Evolutionary conservation across 768 basidiomycete species (phyloP), one percentile per base, ranked within the genome.

Genomic region (Termitomyces sp.): DNA sequence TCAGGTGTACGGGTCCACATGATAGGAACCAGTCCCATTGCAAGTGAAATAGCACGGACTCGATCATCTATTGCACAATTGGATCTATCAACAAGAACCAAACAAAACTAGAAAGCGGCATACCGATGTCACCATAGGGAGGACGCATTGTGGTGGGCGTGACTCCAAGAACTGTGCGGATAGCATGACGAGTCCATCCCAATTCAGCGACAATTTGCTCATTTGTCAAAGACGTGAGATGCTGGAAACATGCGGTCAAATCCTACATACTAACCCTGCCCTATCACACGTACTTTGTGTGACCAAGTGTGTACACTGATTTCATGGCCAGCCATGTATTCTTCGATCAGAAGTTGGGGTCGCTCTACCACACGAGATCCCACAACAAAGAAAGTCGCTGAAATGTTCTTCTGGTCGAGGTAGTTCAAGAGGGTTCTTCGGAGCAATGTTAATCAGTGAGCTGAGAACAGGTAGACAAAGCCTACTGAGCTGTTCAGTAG

Each of bases 241-340:
- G 77, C 86, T 86, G 57, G 53, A 38, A 53, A 30, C n/a, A 14
- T 3, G 46, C 15, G 15, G 37, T 35, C 68, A 51, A 35, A 42
- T 21, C 37, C 37, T n/a, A 40, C 37, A 49, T 40, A 15, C 9
- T 26, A 46, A 43, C 0, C 14, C 8, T n/a, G 21, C 19, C 45
- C 54, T 35, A 31, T 40, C n/a, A 40, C 0, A 66, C 75, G 17
- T 56, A 83, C 87, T 55, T 72, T 81, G 68, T 96, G 94, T 0
- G 90, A 90, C 94, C 94, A 98, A 11, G 93, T 94, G 71, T 94
- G 91, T 2, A 93, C 86, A 59, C 84, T 83, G 64, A 91, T 85
- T 68, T 92, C 88, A 66, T 91, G 84, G 44, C 89, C 87, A 26
- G 72, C 54, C 86, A 90, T 87, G 71, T 89, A 91, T 65, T 91